These are phyloP conservation scores for Fusarium sp. DNA, from an alignment of 2,329 filamentous ascomycete genomes.

Conservation along the genomic window DNA sequence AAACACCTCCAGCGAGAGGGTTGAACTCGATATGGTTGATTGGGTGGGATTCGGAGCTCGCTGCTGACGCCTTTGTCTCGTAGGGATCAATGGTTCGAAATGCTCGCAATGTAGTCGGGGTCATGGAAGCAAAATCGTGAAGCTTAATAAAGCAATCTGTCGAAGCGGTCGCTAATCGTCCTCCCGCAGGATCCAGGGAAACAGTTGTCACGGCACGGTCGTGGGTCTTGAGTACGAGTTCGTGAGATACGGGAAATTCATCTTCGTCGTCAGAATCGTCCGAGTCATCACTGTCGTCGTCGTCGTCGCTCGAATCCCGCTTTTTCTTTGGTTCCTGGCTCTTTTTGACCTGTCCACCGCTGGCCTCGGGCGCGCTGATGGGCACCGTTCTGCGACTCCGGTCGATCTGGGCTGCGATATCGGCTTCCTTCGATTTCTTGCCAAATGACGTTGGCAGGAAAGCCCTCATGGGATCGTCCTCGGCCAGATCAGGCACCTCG, in stretches of 20 bases:
- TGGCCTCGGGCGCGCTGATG: conserved; percentile 23
- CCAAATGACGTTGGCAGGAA: conserved; percentile 89
- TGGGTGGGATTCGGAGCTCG: conserved; percentile 84
- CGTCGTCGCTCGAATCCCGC: conserved; percentile 60
- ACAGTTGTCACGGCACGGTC: conserved; percentile 87
- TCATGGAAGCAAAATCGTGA: conserved; percentile 96
- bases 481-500: conserved; percentile 64
- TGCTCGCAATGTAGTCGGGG: conserved; percentile 90
- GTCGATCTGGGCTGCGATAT: conserved; percentile 85
- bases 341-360: conserved; percentile 18
- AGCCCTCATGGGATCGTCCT: conserved; percentile 77
- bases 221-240: conserved; percentile 92
- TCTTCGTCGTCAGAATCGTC: conserved; percentile 80
- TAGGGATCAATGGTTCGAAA: conserved; percentile 94
- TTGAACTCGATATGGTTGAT: conserved; percentile 91
- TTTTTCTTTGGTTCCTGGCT: conserved; percentile 35
- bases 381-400: conserved; percentile 72
- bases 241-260: conserved; percentile 92
- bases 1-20: conserved; percentile 79
- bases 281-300: conserved; percentile 61
- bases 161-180: conserved; percentile 88
- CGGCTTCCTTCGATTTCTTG: conserved; percentile 78
- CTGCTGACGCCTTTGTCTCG: conserved; percentile 74
- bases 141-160: conserved; percentile 92
- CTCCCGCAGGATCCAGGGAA: conserved; percentile 86